phyloP scores from a whole-genome alignment of 441 rosid species.

The Populus tomentosa region DNA sequence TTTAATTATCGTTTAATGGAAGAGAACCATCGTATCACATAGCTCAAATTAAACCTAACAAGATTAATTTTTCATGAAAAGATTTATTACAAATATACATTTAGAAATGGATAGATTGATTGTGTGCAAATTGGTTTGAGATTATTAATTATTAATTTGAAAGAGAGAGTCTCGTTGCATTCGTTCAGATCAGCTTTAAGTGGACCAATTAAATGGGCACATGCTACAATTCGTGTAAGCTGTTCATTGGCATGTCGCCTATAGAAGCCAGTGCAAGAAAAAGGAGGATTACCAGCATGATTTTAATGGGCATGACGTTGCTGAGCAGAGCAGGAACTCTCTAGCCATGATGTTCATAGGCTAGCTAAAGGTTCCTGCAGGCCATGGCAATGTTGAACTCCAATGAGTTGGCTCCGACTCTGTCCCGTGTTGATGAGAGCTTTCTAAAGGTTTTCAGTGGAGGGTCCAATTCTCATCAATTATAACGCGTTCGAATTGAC shows the following conservation, averaged over 20 bases:
- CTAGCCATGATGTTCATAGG: constrained; percentile 29
- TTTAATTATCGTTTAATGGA: too few species aligned
- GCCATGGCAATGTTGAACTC: constrained; percentile 1
- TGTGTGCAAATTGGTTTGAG: too few species aligned
- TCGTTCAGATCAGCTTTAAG: neutral
- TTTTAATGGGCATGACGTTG: constrained; percentile 14
- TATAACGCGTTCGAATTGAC: constrained; percentile 32
- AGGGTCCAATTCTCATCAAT: constrained; percentile 33
- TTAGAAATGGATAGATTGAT: too few species aligned
- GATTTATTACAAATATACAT: too few species aligned
- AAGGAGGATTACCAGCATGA: constrained; percentile 1
- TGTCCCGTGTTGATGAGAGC: constrained; percentile 14
- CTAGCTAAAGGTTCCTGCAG: constrained; percentile 17
- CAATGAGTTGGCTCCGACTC: constrained; percentile 10
- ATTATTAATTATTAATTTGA: too few species aligned
- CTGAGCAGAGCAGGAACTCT: constrained; percentile 16
- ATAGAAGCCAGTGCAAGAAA: neutral
- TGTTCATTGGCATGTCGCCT: constrained; percentile 11
- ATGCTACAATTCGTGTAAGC: constrained; percentile 1
- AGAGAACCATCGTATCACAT: too few species aligned
- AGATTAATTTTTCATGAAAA: too few species aligned
- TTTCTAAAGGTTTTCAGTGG: neutral
- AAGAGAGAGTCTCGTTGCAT: neutral
- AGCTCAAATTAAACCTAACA: too few species aligned
- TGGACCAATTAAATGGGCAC: neutral